Percentiles rank a stretch among this genome's conserved stretches.
phyloP scores from a whole-genome alignment of 2,329 filamentous ascomycete species.

The Diplodia mutila region DNA sequence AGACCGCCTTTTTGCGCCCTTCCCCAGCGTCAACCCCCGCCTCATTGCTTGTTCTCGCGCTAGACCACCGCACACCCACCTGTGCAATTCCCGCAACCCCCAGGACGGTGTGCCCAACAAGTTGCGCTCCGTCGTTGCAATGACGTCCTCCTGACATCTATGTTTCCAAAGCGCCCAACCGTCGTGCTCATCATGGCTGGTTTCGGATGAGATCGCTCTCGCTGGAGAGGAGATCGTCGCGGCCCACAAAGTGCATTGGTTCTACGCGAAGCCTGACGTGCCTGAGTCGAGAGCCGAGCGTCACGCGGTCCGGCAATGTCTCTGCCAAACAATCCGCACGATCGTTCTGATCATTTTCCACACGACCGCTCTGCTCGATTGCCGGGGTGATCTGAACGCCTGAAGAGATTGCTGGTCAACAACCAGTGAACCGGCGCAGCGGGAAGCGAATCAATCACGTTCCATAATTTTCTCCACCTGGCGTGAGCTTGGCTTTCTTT shows the following conservation, averaged over 20 bases:
- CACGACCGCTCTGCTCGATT: neutral
- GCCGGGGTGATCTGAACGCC: neutral
- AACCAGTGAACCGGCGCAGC: neutral
- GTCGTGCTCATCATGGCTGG: conserved; percentile 8
- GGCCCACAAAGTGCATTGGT: conserved; percentile 8
- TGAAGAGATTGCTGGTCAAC: neutral
- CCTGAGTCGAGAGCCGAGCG: conserved; percentile 15
- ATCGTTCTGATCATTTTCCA: neutral
- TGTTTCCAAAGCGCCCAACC: neutral
- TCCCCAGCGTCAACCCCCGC: neutral
- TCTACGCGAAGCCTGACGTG: neutral
- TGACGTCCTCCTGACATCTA: conserved; percentile 7
- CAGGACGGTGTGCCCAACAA: neutral
- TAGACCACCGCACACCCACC: neutral
- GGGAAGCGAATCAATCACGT: neutral
- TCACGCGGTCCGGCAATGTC: neutral
- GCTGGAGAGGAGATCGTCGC: conserved; percentile 11
- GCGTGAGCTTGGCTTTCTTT: conserved; percentile 1
- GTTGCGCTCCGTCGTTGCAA: neutral
- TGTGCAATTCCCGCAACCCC: neutral
- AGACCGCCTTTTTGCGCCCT: conserved; percentile 13
- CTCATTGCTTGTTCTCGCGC: neutral
- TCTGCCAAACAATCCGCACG: conserved; percentile 16
- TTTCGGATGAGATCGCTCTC: neutral
- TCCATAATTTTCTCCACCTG: conserved; percentile 9